These are phyloP conservation scores for Neurospora africana DNA, from an alignment of 495 filamentous ascomycete genomes.

Conservation along the genomic window DNA sequence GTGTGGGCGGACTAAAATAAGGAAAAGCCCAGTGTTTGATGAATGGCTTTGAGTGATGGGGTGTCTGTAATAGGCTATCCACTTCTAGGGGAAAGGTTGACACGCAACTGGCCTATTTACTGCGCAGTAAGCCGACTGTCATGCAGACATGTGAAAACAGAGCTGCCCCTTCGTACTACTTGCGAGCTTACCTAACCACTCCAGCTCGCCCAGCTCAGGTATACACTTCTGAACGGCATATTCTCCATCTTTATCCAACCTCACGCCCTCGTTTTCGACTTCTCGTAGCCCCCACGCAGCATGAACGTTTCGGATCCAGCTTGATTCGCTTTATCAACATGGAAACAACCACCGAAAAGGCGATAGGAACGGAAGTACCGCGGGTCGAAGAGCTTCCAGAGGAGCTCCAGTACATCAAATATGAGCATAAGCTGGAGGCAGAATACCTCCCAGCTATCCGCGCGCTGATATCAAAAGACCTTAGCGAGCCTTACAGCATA, in stretches of 20 bases:
- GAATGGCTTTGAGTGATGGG: not conserved
- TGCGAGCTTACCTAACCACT: not conserved
- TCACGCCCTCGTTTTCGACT: not conserved
- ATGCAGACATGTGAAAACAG: not conserved
- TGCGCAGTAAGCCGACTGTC: not conserved
- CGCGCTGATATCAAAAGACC: constrained; percentile 87
- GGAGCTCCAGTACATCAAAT: constrained; percentile 72
- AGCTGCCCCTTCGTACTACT: not conserved
- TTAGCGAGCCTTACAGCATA: constrained; percentile 98
- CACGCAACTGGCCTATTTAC: not conserved
- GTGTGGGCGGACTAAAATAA: not conserved
- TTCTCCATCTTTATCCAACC: not conserved
- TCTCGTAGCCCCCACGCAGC: not conserved
- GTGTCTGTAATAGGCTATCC: not conserved
- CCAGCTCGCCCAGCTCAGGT: not conserved
- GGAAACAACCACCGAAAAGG: constrained; percentile 9
- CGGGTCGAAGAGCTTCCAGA: constrained; percentile 26
- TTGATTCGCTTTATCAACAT: not conserved
- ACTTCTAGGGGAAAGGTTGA: not conserved
- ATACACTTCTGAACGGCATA: not conserved
- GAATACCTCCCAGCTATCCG: constrained; percentile 80
- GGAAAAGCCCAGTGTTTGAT: not conserved
- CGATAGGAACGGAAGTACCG: not conserved
- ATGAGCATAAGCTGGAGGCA: constrained; percentile 66
- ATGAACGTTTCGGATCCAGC: not conserved